Evolutionary conservation across 192 early-diverging fungal species (phyloP).

Genomic region (Linnemannia exigua): DNA sequence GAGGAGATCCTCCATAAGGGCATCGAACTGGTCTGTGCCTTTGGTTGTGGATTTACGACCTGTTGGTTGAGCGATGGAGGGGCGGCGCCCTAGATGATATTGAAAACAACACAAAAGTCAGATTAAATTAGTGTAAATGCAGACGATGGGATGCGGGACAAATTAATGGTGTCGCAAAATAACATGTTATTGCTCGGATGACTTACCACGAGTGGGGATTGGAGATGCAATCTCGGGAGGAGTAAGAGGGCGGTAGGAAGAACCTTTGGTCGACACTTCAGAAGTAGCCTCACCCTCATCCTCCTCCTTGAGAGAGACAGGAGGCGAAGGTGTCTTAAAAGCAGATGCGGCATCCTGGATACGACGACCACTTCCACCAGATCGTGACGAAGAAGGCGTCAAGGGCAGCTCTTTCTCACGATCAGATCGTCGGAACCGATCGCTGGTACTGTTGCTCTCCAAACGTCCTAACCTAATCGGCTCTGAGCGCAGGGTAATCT

Average conservation of each 20-base stretch:
- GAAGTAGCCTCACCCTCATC: background rate
- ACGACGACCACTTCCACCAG: background rate
- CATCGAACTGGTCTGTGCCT: constrained; percentile 46
- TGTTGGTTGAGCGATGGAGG: background rate
- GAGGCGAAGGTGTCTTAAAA: constrained; percentile 31
- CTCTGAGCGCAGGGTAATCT: constrained; percentile 15
- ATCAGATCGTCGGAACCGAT: background rate
- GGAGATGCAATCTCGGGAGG: constrained; percentile 33
- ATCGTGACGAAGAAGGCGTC: constrained; percentile 18
- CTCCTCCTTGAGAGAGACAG: constrained; percentile 13
- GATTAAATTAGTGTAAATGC: background rate
- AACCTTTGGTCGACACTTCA: background rate
- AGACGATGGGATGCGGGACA: background rate
- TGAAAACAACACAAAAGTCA: background rate
- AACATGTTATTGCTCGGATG: too few relatives aligned
- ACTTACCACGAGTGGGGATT: constrained; percentile 23
- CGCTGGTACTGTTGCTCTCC: constrained; percentile 1
- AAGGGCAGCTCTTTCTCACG: constrained; percentile 2
- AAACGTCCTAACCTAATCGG: background rate
- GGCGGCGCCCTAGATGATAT: background rate
- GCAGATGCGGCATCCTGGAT: constrained; percentile 14
- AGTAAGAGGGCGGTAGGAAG: constrained; percentile 18
- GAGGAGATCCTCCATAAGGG: constrained; percentile 57
- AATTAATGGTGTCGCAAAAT: background rate
- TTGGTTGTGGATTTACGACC: background rate